These are phyloP conservation scores for Phellinidium pouzarii DNA, from an alignment of 1,284 basidiomycete species.

Conservation along the genomic window DNA sequence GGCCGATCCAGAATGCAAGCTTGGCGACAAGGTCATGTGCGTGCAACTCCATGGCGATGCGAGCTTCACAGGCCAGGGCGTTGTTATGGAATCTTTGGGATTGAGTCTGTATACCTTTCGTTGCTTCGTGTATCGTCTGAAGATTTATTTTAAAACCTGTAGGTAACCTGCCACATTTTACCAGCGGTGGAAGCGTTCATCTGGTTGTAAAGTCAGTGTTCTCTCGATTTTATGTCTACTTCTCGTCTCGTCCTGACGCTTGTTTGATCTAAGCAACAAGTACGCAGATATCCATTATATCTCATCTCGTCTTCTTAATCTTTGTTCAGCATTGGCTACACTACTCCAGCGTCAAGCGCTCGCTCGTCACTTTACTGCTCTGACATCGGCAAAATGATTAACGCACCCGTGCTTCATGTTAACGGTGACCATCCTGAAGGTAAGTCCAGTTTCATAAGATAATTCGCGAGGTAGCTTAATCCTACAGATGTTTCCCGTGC, in stretches of 20 bases:
- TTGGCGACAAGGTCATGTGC: constrained; percentile 82
- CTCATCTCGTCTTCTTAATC: not conserved
- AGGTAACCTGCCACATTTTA: constrained; percentile 85
- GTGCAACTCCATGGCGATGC: constrained; percentile 88
- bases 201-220: constrained; percentile 80
- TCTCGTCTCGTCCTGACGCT: constrained; percentile 1
- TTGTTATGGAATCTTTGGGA: constrained; percentile 83
- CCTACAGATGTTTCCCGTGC: constrained; percentile 67
- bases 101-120: constrained; percentile 46
- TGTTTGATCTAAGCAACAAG: constrained; percentile 42
- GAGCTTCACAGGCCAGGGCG: constrained; percentile 83
- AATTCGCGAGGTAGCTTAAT: constrained; percentile 7
- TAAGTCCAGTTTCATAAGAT: constrained; percentile 24
- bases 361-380: constrained; percentile 85
- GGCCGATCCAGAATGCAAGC: constrained; percentile 55
- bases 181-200: constrained; percentile 82
- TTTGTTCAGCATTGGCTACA: constrained; percentile 73
- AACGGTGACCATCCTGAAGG: constrained; percentile 89
- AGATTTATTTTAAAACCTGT: constrained; percentile 19
- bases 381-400: constrained; percentile 86
- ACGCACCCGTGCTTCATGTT: constrained; percentile 84
- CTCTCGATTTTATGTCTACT: not conserved
- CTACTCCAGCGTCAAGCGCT: constrained; percentile 76
- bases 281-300: constrained; percentile 23
- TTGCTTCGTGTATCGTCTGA: constrained; percentile 1